Percentiles rank a stretch among this genome's conserved stretches.
phyloP scores from a whole-genome alignment of 257 asterid genomes.

The Solanum tarapatanum region DNA sequence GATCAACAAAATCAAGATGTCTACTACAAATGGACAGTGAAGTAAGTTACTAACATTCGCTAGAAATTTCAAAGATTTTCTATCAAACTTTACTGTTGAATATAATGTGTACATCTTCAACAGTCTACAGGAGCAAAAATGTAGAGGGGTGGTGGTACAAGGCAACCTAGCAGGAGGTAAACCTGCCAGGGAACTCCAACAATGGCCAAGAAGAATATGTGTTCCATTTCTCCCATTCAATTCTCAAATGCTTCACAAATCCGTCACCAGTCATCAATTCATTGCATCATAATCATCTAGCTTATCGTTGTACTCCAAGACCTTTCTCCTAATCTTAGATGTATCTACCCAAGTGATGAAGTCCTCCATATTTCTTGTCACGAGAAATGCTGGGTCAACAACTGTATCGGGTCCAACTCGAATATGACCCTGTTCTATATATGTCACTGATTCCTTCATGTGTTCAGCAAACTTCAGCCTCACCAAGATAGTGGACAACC shows the following conservation, averaged over 20 bases:
- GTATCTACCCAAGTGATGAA: constrained; percentile 93
- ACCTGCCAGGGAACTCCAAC: background rate
- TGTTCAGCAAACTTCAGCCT: constrained; percentile 75
- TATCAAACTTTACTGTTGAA: background rate
- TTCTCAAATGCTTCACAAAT: background rate
- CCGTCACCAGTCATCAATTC: constrained; percentile 19
- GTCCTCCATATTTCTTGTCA: constrained; percentile 90
- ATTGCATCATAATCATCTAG: constrained; percentile 81
- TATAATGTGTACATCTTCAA: background rate
- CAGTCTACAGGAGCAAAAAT: background rate
- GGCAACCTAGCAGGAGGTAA: background rate
- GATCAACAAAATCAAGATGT: background rate
- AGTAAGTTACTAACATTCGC: background rate
- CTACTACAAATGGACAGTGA: background rate
- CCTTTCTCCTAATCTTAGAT: constrained; percentile 81
- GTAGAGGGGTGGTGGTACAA: background rate
- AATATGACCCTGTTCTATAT: constrained; percentile 92
- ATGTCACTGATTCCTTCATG: constrained; percentile 81
- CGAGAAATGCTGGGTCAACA: constrained; percentile 72
- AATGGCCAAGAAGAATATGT: background rate
- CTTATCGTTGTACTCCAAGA: constrained; percentile 70
- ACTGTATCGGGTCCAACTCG: constrained; percentile 94
- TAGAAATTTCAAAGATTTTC: background rate
- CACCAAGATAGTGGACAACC: constrained; percentile 67
- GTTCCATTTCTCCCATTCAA: background rate